Conservation (phyloP, 2,329 filamentous ascomycete species). For the Neocucurbitaria cava region DNA sequence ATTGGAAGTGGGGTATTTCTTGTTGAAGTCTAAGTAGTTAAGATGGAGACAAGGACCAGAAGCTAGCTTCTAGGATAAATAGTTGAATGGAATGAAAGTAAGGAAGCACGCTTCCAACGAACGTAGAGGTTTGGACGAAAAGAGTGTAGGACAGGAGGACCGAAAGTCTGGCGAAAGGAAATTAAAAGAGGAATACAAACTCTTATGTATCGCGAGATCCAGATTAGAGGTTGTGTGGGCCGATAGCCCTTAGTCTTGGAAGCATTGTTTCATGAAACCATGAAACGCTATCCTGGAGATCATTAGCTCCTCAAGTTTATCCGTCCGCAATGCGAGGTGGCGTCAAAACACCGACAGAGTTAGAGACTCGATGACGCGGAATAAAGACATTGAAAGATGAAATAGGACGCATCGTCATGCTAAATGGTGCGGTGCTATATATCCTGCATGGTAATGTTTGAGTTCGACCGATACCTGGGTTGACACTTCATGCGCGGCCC, state of each 20-base stretch:
- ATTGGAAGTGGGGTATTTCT: neutral
- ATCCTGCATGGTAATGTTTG: neutral
- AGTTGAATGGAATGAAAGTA: slow-evolving; percentile 20
- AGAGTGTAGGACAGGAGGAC: slow-evolving; percentile 4
- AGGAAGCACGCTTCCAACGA: slow-evolving; percentile 27
- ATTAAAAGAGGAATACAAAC: slow-evolving; percentile 1
- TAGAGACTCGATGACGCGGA: neutral
- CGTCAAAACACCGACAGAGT: neutral
- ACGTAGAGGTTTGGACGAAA: slow-evolving; percentile 11
- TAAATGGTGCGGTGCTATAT: slow-evolving; percentile 5
- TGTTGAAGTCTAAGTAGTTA: neutral
- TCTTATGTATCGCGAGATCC: slow-evolving; percentile 10
- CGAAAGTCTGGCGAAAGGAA: neutral
- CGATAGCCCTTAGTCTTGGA: slow-evolving; percentile 6
- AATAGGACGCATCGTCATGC: neutral
- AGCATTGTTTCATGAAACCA: slow-evolving; percentile 19
- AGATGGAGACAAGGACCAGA: neutral
- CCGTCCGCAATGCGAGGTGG: neutral
- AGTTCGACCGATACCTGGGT: slow-evolving; percentile 2
- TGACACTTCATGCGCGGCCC: slow-evolving; percentile 10
- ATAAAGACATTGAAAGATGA: neutral
- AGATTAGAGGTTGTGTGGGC: slow-evolving; percentile 4
- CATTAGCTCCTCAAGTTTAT: slow-evolving; percentile 15
- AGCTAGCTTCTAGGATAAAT: slow-evolving; percentile 15
- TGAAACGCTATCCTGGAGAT: slow-evolving; percentile 36